Base-by-base conservation (phyloP, 1,139 yeast genomes). In the Debaryomyces sp. region DNA sequence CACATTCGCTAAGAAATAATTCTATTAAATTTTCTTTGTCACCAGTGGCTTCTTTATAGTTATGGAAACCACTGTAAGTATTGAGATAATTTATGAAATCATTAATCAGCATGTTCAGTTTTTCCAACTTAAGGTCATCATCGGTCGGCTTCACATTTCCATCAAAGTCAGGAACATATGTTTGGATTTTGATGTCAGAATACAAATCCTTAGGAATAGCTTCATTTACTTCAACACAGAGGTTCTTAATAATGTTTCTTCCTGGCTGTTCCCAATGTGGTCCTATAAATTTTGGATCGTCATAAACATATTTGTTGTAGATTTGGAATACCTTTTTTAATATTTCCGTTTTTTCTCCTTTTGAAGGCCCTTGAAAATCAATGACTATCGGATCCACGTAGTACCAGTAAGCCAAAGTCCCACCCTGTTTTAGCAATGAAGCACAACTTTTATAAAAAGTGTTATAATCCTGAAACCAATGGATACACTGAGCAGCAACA, bases 221-320 rank as follows among this genome's bases (percentile, higher is more conserved):
- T 5, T 57, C 46, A 52, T 73, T 70, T 23, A 71, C 73, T 21
- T 59, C 68, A 4, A 45, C 51, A 50, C 67, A 67, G 47, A 53
- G 56, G 38, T 68, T 50, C 49, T 64, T 65, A 45, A 75, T 56
- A 29, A 73, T 68, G 9, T 51, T 43, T 45, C 80, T 58, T 3
- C 81, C 81, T 1, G 81, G 81, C 49, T 73, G 83, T 54, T 84
- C 82, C 87, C 91, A 89, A 53, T 68, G 63, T 1, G 76, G 76
- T 0, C 81, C 80, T 17, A 75, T 58, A 22, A 51, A 60, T n/a
- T 55, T 47, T 1, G 70, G 67, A 48, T 73, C 75, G 22, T 67
- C 66, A 51, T 75, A 75, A n/a, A 64, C 67, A 49, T 66, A 72
- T 46, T 70, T 64, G 49, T 54, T 46, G 55, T 74, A 73, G 23